Evolutionary conservation across 2,329 filamentous ascomycete genomes (phyloP).

Genomic region (Xylariomycetidae sp.): DNA sequence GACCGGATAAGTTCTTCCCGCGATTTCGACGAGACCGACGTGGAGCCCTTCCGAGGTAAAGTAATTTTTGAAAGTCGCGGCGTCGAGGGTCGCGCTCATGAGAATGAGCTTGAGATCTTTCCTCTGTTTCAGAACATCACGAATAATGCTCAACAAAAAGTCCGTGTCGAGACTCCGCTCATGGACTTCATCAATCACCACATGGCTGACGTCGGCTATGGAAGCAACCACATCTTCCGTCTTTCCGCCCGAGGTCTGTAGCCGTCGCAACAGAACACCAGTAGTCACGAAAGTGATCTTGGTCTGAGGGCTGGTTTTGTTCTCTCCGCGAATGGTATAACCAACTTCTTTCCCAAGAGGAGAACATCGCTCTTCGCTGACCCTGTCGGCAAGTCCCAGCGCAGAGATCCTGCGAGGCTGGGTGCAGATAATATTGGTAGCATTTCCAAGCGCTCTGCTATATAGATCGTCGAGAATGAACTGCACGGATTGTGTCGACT

Average conservation of each 20-base stretch:
- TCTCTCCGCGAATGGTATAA: slow-evolving; percentile 88
- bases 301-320: slow-evolving; percentile 66
- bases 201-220: slow-evolving; percentile 84
- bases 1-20: slow-evolving; percentile 85
- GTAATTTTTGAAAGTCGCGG: slow-evolving; percentile 77
- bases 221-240: slow-evolving; percentile 77
- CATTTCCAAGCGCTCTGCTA: slow-evolving; percentile 64
- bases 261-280: slow-evolving; percentile 79
- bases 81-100: slow-evolving; percentile 95
- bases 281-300: slow-evolving; percentile 96
- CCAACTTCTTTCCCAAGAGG: slow-evolving; percentile 83
- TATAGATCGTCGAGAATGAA: slow-evolving; percentile 94
- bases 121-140: slow-evolving; percentile 70
- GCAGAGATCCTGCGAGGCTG: slow-evolving; percentile 94
- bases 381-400: slow-evolving; percentile 86
- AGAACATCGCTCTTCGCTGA: slow-evolving; percentile 84
- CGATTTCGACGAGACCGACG: slow-evolving; percentile 81
- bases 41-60: slow-evolving; percentile 64
- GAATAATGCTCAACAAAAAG: slow-evolving; percentile 81
- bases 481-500: slow-evolving; percentile 94
- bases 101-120: slow-evolving; percentile 84
- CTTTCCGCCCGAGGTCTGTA: slow-evolving; percentile 84
- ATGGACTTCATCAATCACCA: slow-evolving; percentile 95
- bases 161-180: slow-evolving; percentile 93
- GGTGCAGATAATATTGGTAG: slow-evolving; percentile 89